Base-by-base conservation (phyloP, 768 basidiomycete species). In the Kwoniella bestiolae region DNA sequence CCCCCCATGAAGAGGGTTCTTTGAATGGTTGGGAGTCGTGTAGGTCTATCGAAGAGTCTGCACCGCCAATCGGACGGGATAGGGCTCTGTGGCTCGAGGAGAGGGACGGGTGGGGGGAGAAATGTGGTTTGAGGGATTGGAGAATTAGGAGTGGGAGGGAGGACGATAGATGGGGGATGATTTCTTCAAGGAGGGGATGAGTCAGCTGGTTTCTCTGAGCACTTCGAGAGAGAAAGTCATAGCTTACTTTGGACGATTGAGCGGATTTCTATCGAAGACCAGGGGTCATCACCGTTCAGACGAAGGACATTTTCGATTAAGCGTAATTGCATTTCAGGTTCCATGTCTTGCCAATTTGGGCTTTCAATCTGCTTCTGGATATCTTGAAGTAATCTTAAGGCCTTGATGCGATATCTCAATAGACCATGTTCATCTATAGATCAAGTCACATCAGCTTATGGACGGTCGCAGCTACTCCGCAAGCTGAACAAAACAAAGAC, bases 21-120 rank as follows among this genome's bases (percentile, higher is more conserved):
- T 77, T 77, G 65, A 72, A 77, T 12, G 56, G 41, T 52, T 71
- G 74, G 14, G 65, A 26, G 25, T 78, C 74, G 51, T 74, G 73
- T 58, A 76, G 63, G 47, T 78, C 77, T 11, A 62, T 63, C 4
- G 57, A 29, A 18, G 71, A 67, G 4, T 71, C 68, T 61, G 51
- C 23, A n/a, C 74, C 74, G 5, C 72, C 74, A 4, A 69, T 69
- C 14, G 74, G 72, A 7, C 73, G 64, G 2, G 52, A 23, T 6
- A 75, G 69, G 16, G 77, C 77, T 25, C 71, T 69, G 25, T 56
- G 68, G 55, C 65, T 67, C 5, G 61, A 56, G 56, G 69, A 72
- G 44, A 73, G 68, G 57, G 67, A 72, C 35, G 69, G 80, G 58
- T 69, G 80, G 50, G 46, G 70, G 31, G 63, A 68, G 55, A 65